Percentiles rank a stretch among this genome's conserved stretches.
Conservation (phyloP, 768 basidiomycete species). For the Serendipita indica region DNA sequence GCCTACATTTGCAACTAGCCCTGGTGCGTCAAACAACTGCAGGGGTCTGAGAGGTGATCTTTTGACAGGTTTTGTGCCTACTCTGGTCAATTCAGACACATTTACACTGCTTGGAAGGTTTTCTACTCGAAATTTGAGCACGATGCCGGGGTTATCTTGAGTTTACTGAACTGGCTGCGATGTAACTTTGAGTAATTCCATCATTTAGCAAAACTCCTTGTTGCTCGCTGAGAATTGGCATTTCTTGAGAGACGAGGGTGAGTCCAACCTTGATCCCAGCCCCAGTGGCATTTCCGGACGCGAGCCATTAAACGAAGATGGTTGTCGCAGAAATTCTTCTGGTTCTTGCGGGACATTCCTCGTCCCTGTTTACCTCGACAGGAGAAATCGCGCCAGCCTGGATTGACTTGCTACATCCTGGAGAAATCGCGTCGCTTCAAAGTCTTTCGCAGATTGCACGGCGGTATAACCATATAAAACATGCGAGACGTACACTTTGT, state of each 20-base stretch:
- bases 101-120: neutral
- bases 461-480: conserved; percentile 59
- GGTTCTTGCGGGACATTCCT: conserved; percentile 35
- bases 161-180: neutral
- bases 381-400: conserved; percentile 42
- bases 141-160: neutral
- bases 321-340: conserved; percentile 2
- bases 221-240: neutral
- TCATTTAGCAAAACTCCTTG: neutral
- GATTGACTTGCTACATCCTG: conserved; percentile 65
- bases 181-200: conserved; percentile 1
- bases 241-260: neutral
- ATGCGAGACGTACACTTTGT: conserved; percentile 28
- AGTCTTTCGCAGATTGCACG: conserved; percentile 58
- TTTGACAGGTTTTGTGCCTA: neutral
- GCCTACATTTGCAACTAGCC: neutral
- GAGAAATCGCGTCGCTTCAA: conserved; percentile 75
- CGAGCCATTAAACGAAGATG: neutral
- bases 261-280: neutral
- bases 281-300: neutral
- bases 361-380: conserved; percentile 55
- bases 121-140: neutral
- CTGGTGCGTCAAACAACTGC: conserved; percentile 1
- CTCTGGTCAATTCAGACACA: neutral
- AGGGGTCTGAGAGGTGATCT: neutral